Base-by-base conservation (phyloP, 257 asterid genomes). In the Nyctanthes arbortristis region DNA sequence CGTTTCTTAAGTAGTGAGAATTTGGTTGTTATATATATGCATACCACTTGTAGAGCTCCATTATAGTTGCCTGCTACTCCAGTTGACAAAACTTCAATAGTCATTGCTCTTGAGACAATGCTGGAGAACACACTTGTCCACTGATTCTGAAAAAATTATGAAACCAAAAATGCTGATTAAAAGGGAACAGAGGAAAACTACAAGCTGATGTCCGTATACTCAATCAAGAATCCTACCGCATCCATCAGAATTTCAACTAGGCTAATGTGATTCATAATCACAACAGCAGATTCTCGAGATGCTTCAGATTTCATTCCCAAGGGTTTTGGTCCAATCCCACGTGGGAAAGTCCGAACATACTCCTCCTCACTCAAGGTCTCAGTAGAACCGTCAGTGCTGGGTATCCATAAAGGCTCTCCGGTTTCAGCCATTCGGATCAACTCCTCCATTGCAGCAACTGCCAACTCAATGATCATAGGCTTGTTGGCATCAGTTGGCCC, bases 361-460 rank as follows among this genome's bases (percentile, higher is more conserved):
- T 84, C 86, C 16, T 84, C 86, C 40, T 82, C 88, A 4, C 35
- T 79, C 67, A 86, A n/a, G 4, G 7, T 4, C 69, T 72, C 83
- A 5, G 24, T 27, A 0, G 82, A 68, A 63, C 63, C 62, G 14
- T 81, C 86, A 0, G 63, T 20, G 70, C 76, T 68, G 0, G 77
- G 86, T 14, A 80, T 55, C 97, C 97, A 90, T 47, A 90, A 72
- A 6, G 96, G 96, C 36, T 88, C 93, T n/a, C 88, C 93, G 16
- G 82, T 65, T 28, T 88, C 89, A 16, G 93, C 89, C 80, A 88
- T 73, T 73, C 86, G 52, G 57, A 90, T 68, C 10, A 90, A 32
- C 52, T 90, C 96, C 78, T 90, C 96, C 97, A 90, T 90, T 43
- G 97, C 97, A 7, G 92, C 86, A 58, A 88, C 96, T 1, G 92